Base-by-base conservation (phyloP, 805 yeast genomes). In the Nakazawaea pomicola region DNA sequence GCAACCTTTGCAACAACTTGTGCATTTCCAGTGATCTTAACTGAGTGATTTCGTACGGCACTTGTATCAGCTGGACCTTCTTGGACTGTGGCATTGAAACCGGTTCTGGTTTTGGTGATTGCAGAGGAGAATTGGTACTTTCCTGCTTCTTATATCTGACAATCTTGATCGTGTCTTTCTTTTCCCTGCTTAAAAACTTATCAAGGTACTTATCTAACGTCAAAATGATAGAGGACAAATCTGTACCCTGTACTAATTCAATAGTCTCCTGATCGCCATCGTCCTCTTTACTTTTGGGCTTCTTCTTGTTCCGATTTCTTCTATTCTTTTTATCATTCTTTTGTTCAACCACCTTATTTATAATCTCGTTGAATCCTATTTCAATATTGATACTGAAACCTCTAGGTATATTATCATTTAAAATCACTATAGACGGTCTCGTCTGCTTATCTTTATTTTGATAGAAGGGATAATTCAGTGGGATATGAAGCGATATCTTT, bases 381-480 rank as follows among this genome's bases (percentile, higher is more conserved):
- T 83, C 91, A n/a, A 83, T 64, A 49, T 83, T 83, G 11, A 72
- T 64, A 11, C 85, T 74, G 53, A 61, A 78, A 0, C 90, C 91
- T 43, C 77, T 64, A 1, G 91, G 88, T 11, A 83, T 79, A 24
- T 81, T 86, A 25, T 72, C 71, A 58, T 82, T 83, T 40, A 77
- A 63, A 6, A 84, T 82, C 27, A 67, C 60, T 4, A 83, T 65
- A 12, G 68, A 59, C 1, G 88, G 85, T 14, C 54, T 46, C 3
- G 60, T 55, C 15, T 53, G 58, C n/a, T 53, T 52, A 14, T 29
- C 41, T 12, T 29, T 15, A 2, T 31, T 28, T n/a, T 32, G 20
- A 25, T 52, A 51, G 21, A 55, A 47, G 0, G 88, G 88, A 49
- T 80, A 83, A 25, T 60, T 61, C 2, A 58, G 52, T 0, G 91